Percentiles rank a stretch among this genome's conserved stretches.
phyloP scores from a whole-genome alignment of 2,329 filamentous ascomycete species.

The Elsinoe arachidis region DNA sequence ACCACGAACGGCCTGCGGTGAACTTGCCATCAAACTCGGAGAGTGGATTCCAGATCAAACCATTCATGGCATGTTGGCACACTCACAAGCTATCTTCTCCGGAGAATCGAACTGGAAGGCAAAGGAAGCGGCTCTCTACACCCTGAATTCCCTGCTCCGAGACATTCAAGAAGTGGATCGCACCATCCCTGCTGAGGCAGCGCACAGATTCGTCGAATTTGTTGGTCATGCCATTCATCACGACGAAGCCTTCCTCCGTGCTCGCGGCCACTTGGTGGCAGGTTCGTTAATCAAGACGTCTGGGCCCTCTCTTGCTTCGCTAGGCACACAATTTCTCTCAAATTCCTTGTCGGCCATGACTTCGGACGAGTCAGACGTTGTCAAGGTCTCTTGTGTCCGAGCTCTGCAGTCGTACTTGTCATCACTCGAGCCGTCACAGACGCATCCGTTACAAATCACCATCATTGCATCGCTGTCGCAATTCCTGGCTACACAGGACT shows the following conservation, averaged over 20 bases:
- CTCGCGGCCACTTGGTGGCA: slow-evolving; percentile 78
- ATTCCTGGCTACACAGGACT: slow-evolving; percentile 72
- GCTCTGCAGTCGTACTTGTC: slow-evolving; percentile 63
- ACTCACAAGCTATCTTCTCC: slow-evolving; percentile 66
- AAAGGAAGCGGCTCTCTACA: slow-evolving; percentile 74
- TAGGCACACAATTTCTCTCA: slow-evolving; percentile 58
- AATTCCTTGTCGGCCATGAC: slow-evolving; percentile 67
- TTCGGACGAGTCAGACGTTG: slow-evolving; percentile 71
- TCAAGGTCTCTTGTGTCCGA: slow-evolving; percentile 86
- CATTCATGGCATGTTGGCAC: slow-evolving; percentile 67
- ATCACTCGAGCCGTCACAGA: slow-evolving; percentile 42
- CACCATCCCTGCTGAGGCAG: slow-evolving; percentile 58
- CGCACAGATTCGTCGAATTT: slow-evolving; percentile 68
- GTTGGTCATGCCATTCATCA: slow-evolving; percentile 67
- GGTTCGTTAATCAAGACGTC: slow-evolving; percentile 67
- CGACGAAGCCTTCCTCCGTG: slow-evolving; percentile 68
- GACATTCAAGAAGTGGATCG: slow-evolving; percentile 75
- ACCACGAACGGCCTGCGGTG: slow-evolving; percentile 81
- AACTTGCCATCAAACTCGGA: slow-evolving; percentile 83
- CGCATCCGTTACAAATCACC: slow-evolving; percentile 50
- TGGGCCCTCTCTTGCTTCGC: slow-evolving; percentile 43
- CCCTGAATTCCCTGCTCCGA: slow-evolving; percentile 73
- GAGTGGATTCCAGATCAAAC: slow-evolving; percentile 76
- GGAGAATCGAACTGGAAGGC: slow-evolving; percentile 49
- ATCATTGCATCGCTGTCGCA: slow-evolving; percentile 55